Percentiles rank a stretch among this genome's conserved stretches.
These are phyloP conservation scores for Harrya chromipes DNA, from an alignment of 768 basidiomycete genomes.

Conservation along the genomic window DNA sequence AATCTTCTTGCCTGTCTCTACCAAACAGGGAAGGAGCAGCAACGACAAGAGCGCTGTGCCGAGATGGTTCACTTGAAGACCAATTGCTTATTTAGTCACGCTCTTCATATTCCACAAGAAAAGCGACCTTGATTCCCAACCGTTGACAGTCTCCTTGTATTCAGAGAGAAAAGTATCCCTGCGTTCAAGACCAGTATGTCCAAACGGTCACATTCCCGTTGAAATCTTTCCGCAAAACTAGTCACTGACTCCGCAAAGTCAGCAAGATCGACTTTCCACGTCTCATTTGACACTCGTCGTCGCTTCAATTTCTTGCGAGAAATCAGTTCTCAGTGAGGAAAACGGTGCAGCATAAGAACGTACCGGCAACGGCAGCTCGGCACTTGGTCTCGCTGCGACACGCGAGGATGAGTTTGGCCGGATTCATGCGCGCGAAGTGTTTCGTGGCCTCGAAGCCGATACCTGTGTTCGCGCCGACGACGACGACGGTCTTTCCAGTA, in stretches of 20 bases:
- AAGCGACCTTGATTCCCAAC: constrained; percentile 45
- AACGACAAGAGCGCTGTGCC: constrained; percentile 31
- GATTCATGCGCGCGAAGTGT: constrained; percentile 32
- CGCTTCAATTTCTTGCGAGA: constrained; percentile 18
- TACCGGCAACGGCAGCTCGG: constrained; percentile 19
- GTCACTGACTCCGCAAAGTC: constrained; percentile 16
- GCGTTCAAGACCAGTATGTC: constrained; percentile 46
- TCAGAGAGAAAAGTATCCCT: constrained; percentile 11
- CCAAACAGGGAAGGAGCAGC: constrained; percentile 31
- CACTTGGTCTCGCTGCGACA: constrained; percentile 29
- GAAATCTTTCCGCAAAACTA: constrained; percentile 9
- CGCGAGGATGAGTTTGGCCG: constrained; percentile 25
- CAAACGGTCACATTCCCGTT: constrained; percentile 6
- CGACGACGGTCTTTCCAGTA: constrained; percentile 28
- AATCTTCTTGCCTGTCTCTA: constrained; percentile 23
- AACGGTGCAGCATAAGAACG: not conserved
- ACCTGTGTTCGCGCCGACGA: constrained; percentile 34
- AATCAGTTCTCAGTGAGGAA: not conserved
- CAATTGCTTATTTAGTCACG: not conserved
- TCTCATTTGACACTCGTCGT: constrained; percentile 34
- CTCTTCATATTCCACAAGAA: not conserved
- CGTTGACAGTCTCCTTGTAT: constrained; percentile 36
- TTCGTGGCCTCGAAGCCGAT: constrained; percentile 32
- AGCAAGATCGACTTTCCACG: constrained; percentile 15
- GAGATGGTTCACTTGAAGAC: constrained; percentile 37